Conservation (phyloP, 768 basidiomycete genomes). For the Boletus insuetus region DNA sequence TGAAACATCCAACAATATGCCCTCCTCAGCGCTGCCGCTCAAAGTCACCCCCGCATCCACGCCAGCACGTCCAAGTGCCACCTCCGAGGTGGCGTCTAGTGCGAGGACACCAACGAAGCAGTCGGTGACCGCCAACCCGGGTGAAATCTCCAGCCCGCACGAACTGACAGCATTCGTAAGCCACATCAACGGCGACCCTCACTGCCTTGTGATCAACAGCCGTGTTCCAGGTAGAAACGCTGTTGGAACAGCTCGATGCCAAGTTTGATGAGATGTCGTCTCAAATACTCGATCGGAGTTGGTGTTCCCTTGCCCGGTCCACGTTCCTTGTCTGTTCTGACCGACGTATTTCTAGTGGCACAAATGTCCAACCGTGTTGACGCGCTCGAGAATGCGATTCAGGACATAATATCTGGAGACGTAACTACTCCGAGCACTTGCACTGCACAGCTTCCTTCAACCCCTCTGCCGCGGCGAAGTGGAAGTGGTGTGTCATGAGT, state of each 20-base stretch:
- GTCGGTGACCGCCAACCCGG: conserved; percentile 33
- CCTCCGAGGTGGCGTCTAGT: conserved; percentile 22
- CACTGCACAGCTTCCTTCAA: conserved; percentile 43
- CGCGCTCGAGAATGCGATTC: conserved; percentile 83
- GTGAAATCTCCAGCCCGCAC: conserved; percentile 88
- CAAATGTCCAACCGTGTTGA: conserved; percentile 94
- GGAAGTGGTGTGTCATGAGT: conserved; percentile 34
- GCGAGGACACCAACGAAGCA: conserved; percentile 50
- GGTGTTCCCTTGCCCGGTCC: conserved; percentile 28
- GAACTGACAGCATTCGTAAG: conserved; percentile 92
- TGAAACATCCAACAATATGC: conserved; percentile 22
- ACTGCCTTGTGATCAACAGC: not conserved
- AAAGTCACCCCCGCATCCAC: conserved; percentile 58
- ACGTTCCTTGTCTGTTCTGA: not conserved
- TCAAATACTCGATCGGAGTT: conserved; percentile 83
- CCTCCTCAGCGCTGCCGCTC: conserved; percentile 62
- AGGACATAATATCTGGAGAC: conserved; percentile 86
- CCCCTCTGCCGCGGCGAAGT: conserved; percentile 41
- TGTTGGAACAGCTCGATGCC: conserved; percentile 83
- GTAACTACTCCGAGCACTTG: conserved; percentile 50
- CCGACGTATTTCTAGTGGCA: conserved; percentile 55
- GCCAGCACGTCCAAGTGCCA: conserved; percentile 40
- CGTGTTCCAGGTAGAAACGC: conserved; percentile 69
- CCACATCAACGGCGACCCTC: conserved; percentile 18
- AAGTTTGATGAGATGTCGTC: conserved; percentile 93